Evolutionary conservation across 2,329 filamentous ascomycete genomes (phyloP), one percentile per base, ranked within the genome.

Genomic region (Mariannaea sp.): DNA sequence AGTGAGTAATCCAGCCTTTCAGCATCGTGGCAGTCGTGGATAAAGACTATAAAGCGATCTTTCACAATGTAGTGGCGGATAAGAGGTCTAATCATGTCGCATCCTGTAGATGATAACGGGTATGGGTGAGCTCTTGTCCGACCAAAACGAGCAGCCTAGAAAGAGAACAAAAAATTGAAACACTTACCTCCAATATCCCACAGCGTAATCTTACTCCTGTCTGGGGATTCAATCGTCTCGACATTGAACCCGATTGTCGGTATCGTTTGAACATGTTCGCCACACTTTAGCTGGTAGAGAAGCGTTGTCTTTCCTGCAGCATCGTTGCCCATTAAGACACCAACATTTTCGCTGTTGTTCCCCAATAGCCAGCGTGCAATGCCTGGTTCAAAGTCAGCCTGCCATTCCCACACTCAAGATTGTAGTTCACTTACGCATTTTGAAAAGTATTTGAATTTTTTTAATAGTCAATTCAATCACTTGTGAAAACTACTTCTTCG

Each of bases 241-340:
- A 97, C 90, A 70, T 97, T 97, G 79, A 97, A 96, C 55, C 87
- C 92, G 70, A 96, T 94, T 64, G 92, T 97, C 58, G 92, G 92
- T 70, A 97, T 96, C 58, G 92, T 95, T 68, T 90, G 94, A 70
- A 96, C 90, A 71, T 91, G 89, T 81, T 95, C 87, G 74, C 90
- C 89, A 67, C 96, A 85, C 83, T 96, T 96, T 76, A 96, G 73
- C 69, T 86, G 83, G 74, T 92, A 92, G 33, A 92, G 77, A 45
- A 92, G 75, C 12, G 88, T 91, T 9, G 88, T 92, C 75, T 92
- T 92, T 67, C 88, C 88, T 17, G 87, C 40, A 1, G 59, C 36
- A 43, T 69, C 67, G 5, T 42, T 66, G 32, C 64, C 64, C 8
- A 66, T 14, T 12, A 66, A 24, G 20, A 66, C 32, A 7, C 64